Evolutionary conservation across 1,284 basidiomycete species (phyloP), one percentile per base, ranked within the genome.

Genomic region (Trametes sp.): DNA sequence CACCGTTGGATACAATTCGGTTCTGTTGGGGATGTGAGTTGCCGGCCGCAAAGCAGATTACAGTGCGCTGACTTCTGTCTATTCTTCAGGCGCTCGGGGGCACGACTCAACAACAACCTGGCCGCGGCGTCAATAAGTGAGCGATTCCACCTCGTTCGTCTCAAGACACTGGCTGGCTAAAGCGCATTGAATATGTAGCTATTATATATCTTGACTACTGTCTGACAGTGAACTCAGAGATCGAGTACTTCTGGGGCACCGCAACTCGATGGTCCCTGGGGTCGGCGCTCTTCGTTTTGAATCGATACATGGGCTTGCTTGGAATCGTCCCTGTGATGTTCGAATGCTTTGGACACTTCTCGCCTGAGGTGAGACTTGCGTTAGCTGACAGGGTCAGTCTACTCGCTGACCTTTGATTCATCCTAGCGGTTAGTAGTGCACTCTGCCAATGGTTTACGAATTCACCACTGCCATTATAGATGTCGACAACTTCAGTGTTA

Each of bases 151-250:
- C 26, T 26, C 9, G 13, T 4, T 19, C 23, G 26, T 5, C 11
- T 33, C n/a, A 23, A 24, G 13, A 26, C 46, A 23, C n/a, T n/a
- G 24, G 28, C 59, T 55, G 19, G 28, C 14, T 8, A 44, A 24
- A 10, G 6, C 4, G n/a, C n/a, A n/a, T n/a, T n/a, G n/a, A n/a
- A 13, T 16, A 23, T 14, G 13, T 31, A 65, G 64, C 54, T 3
- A 35, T 65, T n/a, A 51, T 65, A 19, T 58, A 60, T n/a, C 58
- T 59, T 42, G 64, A 65, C 29, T 65, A 60, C 24, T 41, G 28
- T 23, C 36, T 65, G 13, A 62, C 64, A 2, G 29, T 65, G 4
- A 13, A 19, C 2, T 45, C 28, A 11, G 64, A 65, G 35, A 55
- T 65, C 28, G 61, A 66, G 11, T 33, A 31, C 23, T 66, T 66